Conservation (phyloP, 2,329 filamentous ascomycete species). For the Aspergillus proliferans region DNA sequence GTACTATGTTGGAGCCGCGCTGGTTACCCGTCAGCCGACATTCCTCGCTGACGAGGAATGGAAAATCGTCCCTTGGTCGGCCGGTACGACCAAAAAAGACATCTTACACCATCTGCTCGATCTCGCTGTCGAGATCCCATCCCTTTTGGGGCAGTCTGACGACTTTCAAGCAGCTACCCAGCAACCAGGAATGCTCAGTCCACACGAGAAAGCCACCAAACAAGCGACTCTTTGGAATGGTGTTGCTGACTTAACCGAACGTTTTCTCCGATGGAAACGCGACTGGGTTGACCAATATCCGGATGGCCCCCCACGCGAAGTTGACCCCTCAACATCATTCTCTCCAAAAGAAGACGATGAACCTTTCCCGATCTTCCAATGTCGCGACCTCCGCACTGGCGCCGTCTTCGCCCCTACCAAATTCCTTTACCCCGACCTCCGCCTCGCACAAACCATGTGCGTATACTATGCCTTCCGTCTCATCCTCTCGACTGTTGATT, state of each 20-base stretch:
- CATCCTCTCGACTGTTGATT: constrained; percentile 29
- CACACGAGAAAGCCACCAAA: constrained; percentile 28
- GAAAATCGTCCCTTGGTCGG: constrained; percentile 36
- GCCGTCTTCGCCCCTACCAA: constrained; percentile 22
- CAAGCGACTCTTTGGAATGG: constrained; percentile 29
- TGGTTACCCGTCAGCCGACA: constrained; percentile 26
- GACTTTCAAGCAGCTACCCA: constrained; percentile 18
- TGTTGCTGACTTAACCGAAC: constrained; percentile 25
- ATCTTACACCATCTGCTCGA: constrained; percentile 33
- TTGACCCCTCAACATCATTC: constrained; percentile 8
- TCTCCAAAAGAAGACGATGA: constrained; percentile 9
- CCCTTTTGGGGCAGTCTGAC: constrained; percentile 26
- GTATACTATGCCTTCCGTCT: constrained; percentile 29
- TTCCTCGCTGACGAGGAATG: constrained; percentile 33
- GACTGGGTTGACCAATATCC: constrained; percentile 27
- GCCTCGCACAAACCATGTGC: constrained; percentile 32
- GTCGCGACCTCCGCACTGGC: constrained; percentile 29
- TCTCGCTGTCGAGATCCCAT: constrained; percentile 30
- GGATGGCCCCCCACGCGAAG: constrained; percentile 23
- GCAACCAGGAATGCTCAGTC: constrained; percentile 15
- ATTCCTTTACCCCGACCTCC: constrained; percentile 30
- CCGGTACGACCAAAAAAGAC: constrained; percentile 30
- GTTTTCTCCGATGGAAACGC: constrained; percentile 26
- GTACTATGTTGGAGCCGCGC: constrained; percentile 30
- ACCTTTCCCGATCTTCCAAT: constrained; percentile 28